These are phyloP conservation scores for Iberis pinnata DNA, from an alignment of 345 rosid genomes.

Conservation along the genomic window DNA sequence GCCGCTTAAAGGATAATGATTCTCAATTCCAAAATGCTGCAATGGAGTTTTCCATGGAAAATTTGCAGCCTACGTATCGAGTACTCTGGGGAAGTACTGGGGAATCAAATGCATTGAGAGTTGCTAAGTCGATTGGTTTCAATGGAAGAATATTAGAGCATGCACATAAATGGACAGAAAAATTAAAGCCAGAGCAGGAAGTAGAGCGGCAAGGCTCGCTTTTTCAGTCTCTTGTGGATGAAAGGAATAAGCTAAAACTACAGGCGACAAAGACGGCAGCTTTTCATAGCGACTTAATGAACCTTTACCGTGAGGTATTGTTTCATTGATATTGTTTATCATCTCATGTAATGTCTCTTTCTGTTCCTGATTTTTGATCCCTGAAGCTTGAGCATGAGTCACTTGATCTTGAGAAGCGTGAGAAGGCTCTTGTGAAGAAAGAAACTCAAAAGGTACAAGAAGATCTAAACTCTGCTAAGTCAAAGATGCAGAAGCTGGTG, in stretches of 20 bases:
- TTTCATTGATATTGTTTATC: neutral
- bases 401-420: conserved; percentile 54
- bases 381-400: conserved; percentile 67
- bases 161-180: conserved; percentile 68
- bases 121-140: conserved; percentile 79
- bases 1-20: conserved; percentile 68
- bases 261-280: conserved; percentile 52
- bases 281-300: conserved; percentile 53
- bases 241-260: conserved; percentile 58
- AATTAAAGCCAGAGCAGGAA: conserved; percentile 63
- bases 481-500: conserved; percentile 44
- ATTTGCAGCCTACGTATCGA: conserved; percentile 69
- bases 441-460: conserved; percentile 51
- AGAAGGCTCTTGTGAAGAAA: conserved; percentile 46
- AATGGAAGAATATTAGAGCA: conserved; percentile 48
- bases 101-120: conserved; percentile 73
- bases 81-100: conserved; percentile 85
- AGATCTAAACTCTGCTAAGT: conserved; percentile 48
- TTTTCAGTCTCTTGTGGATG: conserved; percentile 67
- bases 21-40: conserved; percentile 77
- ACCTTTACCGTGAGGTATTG: conserved; percentile 60
- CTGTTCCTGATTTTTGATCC: neutral
- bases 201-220: conserved; percentile 53
- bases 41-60: conserved; percentile 83
- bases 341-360: conserved; percentile 7